Base-by-base conservation (phyloP, 129 eudicot genomes). In the Helichrysum umbraculigerum region DNA sequence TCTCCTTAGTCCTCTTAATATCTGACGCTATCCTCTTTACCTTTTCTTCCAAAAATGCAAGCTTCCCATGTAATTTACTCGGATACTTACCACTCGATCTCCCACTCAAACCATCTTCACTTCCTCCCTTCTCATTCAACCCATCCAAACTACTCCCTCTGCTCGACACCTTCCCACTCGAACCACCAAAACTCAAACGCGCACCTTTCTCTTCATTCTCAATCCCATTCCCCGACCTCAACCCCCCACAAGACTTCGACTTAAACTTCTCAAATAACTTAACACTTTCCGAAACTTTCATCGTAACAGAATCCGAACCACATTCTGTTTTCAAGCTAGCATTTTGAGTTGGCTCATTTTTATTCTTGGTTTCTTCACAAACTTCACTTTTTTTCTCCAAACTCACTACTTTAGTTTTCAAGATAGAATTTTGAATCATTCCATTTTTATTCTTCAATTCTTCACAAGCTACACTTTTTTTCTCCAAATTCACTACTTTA, bases 1-100 rank as follows among this genome's bases (percentile, higher is more conserved):
- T 89, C 51, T 94, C 99, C 78, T 91, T 94, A 0, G 97, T 91
- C 86, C 87, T 89, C 87, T 94, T 91, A 39, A 94, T 94, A 76
- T 94, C 97, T 0, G 93, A 84, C 0, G 99, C 92, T 72, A 94
- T 91, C 75, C 94, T 84, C 85, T 91, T 94, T 17, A 94, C 97
- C 42, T 89, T 94, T 44, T 92, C 99, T 74, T 94, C 99, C 81
- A 94, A 82, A 82, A 84, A 89, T 0, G 97, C 99, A 70, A 94
- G 97, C 81, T 94, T 94, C 74, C 93, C 99, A 33, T 94, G 99
- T 12, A 94, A 80, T 79, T 86, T 94, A 72, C 99, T 91, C 0
- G 91, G 88, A 62, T 84, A 82, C 77, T 84, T 87, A 22, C 56
- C 81, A 37, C 20, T 58, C 17, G 64, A 65, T 16, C 61, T 87